A percentile compares a stretch with the other conserved stretches of the same genome.
Evolutionary conservation across 768 basidiomycete species (phyloP).

Genomic region (Pisolithus microcarpus): DNA sequence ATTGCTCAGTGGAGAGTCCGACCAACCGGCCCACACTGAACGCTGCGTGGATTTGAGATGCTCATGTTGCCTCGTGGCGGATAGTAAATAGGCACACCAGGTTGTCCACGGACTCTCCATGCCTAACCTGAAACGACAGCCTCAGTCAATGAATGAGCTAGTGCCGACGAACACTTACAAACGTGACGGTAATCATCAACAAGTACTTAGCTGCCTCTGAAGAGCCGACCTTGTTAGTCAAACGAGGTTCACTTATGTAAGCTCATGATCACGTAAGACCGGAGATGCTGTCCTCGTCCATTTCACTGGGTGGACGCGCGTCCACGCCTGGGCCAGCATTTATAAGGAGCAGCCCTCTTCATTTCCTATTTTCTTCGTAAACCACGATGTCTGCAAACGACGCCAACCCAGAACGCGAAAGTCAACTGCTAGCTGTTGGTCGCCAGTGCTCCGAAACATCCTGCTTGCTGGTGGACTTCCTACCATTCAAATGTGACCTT

Average conservation of each 20-base stretch:
- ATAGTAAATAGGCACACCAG: slow-evolving; percentile 35
- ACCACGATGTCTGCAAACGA: slow-evolving; percentile 18
- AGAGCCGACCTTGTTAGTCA: too few species aligned
- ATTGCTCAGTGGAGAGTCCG: slow-evolving; percentile 65
- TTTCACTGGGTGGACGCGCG: slow-evolving; percentile 17
- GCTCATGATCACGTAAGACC: too few species aligned
- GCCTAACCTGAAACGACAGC: slow-evolving; percentile 45
- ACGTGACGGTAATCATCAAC: background rate
- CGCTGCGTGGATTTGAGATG: slow-evolving; percentile 21
- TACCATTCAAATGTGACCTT: slow-evolving; percentile 83
- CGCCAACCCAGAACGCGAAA: slow-evolving; percentile 34
- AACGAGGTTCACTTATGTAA: background rate
- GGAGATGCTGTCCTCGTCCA: too few species aligned
- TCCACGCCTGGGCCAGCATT: slow-evolving; percentile 4
- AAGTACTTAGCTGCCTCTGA: background rate
- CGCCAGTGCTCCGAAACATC: slow-evolving; percentile 61
- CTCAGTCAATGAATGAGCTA: background rate
- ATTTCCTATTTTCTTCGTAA: background rate
- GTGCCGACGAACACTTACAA: background rate
- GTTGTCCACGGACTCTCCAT: slow-evolving; percentile 76
- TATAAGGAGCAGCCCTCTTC: slow-evolving; percentile 10
- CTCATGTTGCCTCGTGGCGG: background rate
- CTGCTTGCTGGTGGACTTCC: slow-evolving; percentile 73
- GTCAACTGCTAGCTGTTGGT: slow-evolving; percentile 60
- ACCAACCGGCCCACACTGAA: slow-evolving; percentile 67